Evolutionary conservation across 164 flowering plant genomes (phyloP), one percentile per base, ranked within the genome.

Genomic region (Dillenia turbinata): DNA sequence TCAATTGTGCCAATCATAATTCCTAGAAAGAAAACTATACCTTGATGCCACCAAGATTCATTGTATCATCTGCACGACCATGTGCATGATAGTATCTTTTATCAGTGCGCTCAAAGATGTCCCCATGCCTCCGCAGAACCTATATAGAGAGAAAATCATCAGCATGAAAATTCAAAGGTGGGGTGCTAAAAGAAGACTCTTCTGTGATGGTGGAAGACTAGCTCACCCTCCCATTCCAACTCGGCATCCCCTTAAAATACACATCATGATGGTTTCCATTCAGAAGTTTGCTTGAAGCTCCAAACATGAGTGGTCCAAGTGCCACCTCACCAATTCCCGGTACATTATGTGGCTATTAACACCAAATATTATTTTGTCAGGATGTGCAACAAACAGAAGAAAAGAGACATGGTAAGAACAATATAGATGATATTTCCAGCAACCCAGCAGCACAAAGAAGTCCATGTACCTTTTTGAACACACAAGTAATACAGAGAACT

Each of bases 31-130:
- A 33, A 33, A 33, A 4, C 40, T 33, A 33, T 53, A 89, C 99
- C 97, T 94, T 94, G 49, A 94, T 88, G 22, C 99, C 99, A 16
- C 99, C 99, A 68, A 94, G 85, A 79, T 94, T 94, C 99, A 94
- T 94, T n/a, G 99, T 91, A 74, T 94, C 99, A 77, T 94, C 99
- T 49, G 99, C 85, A 65, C 97, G 93, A 52, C 99, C 99, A 83
- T 94, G 97, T 17, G 97, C 97, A 56, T 71, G 88, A 70, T 94
- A 94, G 67, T 82, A 94, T 47, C 99, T 96, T 54, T 72, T 72
- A 60, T 83, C 54, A 43, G 99, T 86, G 48, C 84, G 86, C 76
- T 94, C 96, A 72, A 94, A 85, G 44, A 88, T 72, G 75, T 94
- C 99, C 26, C 99, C 99, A 74, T 94, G 99, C 72, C 97, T 88